Evolutionary conservation across 1,139 yeast genomes (phyloP).

Genomic region (Blastobotrys malaysiensis): DNA sequence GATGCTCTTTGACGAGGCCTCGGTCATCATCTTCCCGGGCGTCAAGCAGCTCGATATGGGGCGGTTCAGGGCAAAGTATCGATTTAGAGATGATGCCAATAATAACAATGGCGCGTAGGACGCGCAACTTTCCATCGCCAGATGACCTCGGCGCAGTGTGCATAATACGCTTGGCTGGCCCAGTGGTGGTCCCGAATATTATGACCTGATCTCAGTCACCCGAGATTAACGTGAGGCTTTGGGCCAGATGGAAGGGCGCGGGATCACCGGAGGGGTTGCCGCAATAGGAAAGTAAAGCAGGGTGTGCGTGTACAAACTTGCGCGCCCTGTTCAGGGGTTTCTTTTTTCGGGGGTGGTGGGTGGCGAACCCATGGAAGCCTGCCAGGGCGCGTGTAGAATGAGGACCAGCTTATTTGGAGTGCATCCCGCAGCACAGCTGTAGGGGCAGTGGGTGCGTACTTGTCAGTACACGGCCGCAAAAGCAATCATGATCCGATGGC

Average conservation of each 20-base stretch:
- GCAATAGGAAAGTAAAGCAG: background rate
- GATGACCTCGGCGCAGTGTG: background rate
- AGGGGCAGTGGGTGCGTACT: background rate
- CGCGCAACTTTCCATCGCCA: background rate
- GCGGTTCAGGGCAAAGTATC: background rate
- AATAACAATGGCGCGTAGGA: background rate
- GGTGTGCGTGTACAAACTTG: background rate
- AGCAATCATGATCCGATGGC: background rate
- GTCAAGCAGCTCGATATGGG: conserved; percentile 2
- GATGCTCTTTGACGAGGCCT: background rate
- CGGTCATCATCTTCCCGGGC: conserved; percentile 1
- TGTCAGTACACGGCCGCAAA: background rate
- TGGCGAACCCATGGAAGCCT: background rate
- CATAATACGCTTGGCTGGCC: background rate
- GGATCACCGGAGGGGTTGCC: background rate
- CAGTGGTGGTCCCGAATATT: background rate
- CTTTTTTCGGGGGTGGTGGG: background rate
- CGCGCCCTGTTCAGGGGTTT: too few species aligned
- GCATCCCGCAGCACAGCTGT: too few species aligned
- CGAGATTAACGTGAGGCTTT: background rate
- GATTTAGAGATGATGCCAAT: background rate
- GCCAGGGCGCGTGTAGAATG: background rate
- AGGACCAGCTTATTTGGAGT: background rate
- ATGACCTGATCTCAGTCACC: background rate
- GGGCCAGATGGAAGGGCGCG: background rate